Evolutionary conservation across 139 green algal species (phyloP), one percentile per base, ranked within the genome.

Genomic region (Trebouxia sp.): DNA sequence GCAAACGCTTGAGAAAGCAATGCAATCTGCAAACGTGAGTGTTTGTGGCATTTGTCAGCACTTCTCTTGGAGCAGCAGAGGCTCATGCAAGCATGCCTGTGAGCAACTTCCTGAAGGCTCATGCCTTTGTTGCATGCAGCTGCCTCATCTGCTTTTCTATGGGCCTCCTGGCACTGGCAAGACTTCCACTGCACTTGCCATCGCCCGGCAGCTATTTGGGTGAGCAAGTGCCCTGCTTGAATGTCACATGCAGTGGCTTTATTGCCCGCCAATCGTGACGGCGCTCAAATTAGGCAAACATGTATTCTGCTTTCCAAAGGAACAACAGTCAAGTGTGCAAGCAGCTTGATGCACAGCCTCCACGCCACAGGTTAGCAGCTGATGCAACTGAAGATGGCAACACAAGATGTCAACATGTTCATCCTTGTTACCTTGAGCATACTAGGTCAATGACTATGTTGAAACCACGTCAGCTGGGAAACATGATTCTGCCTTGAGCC

Each of bases 81-180:
- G 15, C 26, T 24, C 3, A 56, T 32, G 26, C 41, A 9, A 9
- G 5, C 20, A 35, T 26, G n/a, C n/a, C 38, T 38, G 26, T 12
- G 26, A 30, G 24, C 20, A 62, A 50, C 42, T 32, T 43, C 41
- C 48, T 56, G 48, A 56, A n/a, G n/a, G n/a, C n/a, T n/a, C n/a
- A n/a, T n/a, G 32, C 20, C 22, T 75, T 32, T 26, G 5, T 12
- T 45, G 65, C 35, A 48, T 75, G 79, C 86, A 97, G 88, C 84
- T 99, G 74, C 97, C 97, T 1, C 97, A 99, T 81, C 83, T 99
- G 81, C 88, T 99, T 17, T 98, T 99, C 80, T 99, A 99, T 81
- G 97, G 97, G 0, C 97, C 97, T 0, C 97, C 97, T 10, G 97
- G 97, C 5, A 99, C 96, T 2, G 97, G 97, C 15, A 99, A 99